These are phyloP conservation scores for Babesia bigemina DNA, from an alignment of 169 alveolate species.

Conservation along the genomic window DNA sequence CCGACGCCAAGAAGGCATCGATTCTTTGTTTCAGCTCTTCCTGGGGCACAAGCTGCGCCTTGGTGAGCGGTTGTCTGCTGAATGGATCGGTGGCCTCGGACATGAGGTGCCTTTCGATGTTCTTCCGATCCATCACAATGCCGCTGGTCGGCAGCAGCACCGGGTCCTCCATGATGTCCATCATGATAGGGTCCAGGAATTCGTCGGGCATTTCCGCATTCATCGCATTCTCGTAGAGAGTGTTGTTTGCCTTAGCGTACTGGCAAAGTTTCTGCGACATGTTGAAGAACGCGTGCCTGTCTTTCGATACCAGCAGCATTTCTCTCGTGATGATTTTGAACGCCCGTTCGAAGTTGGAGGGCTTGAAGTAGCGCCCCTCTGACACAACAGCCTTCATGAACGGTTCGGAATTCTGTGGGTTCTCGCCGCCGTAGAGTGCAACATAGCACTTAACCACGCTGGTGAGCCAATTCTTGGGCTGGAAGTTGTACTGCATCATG, in stretches of 20 bases:
- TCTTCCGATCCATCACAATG: conserved; percentile 86
- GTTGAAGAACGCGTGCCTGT: conserved; percentile 34
- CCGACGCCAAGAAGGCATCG: conserved; percentile 62
- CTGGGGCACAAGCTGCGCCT: conserved; percentile 86
- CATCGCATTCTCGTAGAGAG: conserved; percentile 54
- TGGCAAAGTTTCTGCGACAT: conserved; percentile 45
- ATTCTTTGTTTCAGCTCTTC: conserved; percentile 85
- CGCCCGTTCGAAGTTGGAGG: conserved; percentile 75
- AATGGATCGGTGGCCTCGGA: conserved; percentile 92
- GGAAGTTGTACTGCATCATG: conserved; percentile 83
- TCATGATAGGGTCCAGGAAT: conserved; percentile 89
- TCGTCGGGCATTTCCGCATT: conserved; percentile 87
- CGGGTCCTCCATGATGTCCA: conserved; percentile 91
- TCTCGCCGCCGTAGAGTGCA: conserved; percentile 59
- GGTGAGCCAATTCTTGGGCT: conserved; percentile 82
- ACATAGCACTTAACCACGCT: conserved; percentile 75
- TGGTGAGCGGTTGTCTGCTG: conserved; percentile 88
- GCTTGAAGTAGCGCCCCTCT: conserved; percentile 82
- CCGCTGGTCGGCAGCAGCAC: conserved; percentile 89
- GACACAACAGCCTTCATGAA: conserved; percentile 67
- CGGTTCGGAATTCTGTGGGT: conserved; percentile 28
- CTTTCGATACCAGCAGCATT: conserved; percentile 62
- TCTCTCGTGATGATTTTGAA: conserved; percentile 80
- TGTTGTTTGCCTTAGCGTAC: conserved; percentile 66
- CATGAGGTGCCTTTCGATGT: conserved; percentile 89